Evolutionary conservation across 345 rosid genomes (phyloP).

Genomic region (Eucalyptus microcorys): DNA sequence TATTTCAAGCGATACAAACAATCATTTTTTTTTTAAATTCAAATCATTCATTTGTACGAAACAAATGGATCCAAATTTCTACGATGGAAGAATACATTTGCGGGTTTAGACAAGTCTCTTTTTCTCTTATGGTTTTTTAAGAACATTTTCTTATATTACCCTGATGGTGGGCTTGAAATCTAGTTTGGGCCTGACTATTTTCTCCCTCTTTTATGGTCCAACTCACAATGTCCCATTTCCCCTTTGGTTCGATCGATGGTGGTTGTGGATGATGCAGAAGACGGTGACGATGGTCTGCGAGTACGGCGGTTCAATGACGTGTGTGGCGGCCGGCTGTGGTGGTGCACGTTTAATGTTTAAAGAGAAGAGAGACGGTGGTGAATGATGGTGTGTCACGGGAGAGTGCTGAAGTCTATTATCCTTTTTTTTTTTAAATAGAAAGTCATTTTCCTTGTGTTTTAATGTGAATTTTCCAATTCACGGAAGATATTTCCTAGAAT

Average conservation of each 20-base stretch:
- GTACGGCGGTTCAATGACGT: not conserved
- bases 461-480: not conserved
- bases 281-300: not conserved
- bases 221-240: not conserved
- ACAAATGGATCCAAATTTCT: too few relatives aligned
- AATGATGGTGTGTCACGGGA: not conserved
- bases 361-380: not conserved
- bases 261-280: not conserved
- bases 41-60: too few relatives aligned
- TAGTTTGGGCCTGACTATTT: not conserved
- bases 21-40: too few relatives aligned
- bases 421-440: not conserved
- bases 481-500: not conserved
- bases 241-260: not conserved
- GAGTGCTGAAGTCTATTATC: not conserved
- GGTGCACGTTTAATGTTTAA: not conserved
- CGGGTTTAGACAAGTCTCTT: not conserved
- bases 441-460: not conserved
- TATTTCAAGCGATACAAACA: fast-evolving
- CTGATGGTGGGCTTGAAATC: not conserved
- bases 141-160: not conserved
- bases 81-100: not conserved
- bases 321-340: not conserved
- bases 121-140: not conserved
- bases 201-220: not conserved